Base-by-base conservation (phyloP, 208 protist genomes). In the Naegleria lovaniensis region DNA sequence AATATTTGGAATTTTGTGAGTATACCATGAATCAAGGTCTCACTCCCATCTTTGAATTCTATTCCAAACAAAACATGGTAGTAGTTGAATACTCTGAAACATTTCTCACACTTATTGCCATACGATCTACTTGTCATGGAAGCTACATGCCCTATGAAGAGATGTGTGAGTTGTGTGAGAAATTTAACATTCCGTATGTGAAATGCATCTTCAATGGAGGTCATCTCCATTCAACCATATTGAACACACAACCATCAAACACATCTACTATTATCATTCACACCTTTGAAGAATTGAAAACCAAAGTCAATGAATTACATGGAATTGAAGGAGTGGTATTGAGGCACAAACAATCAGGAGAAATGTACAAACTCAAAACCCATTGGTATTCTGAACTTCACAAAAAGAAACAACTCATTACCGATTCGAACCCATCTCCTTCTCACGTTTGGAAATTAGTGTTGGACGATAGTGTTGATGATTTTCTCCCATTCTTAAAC, bases 361-460 rank as follows among this genome's bases (percentile, higher is more conserved):
- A 39, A 76, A 89, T 89, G 86, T 76, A 29, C 75, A 89, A 89
- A 89, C 6, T 89, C 7, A 89, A 89, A 89, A 48, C 86, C 0
- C 5, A 89, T 76, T 89, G 86, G 86, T 89, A 89, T 76, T 39
- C 7, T 88, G 43, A 55, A n/a, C 39, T 58, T 36, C 84, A 88
- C n/a, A 33, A 88, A 39, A n/a, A 25, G 13, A 88, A 88, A 58
- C 76, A 84, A 39, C 55, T 67, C 22, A 29, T 67, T 67, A 67
- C 55, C 22, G 38, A 40, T 41, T 16, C 25, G 11, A 84, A 84
- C 39, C 55, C 55, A 67, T 67, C 55, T 29, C 55, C 55, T 29
- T 15, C 29, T 38, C 33, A 84, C 39, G 29, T 84, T 84, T 84
- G 29, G 38, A 40, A 84, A 84, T 41, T 84, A 16, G 38, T 84